Evolutionary conservation across 768 basidiomycete species (phyloP).

Genomic region (Russula emetica): DNA sequence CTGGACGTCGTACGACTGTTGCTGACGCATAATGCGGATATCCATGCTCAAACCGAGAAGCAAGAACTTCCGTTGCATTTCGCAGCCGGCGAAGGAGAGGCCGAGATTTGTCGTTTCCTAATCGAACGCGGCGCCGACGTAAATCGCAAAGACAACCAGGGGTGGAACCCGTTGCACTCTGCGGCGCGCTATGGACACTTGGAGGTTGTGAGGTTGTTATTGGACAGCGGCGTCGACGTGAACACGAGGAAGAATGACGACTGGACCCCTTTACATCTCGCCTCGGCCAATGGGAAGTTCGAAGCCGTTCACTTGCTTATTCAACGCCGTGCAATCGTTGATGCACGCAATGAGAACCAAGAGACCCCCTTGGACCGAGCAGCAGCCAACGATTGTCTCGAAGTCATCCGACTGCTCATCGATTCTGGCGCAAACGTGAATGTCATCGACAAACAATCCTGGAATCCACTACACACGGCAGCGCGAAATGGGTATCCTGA

Average conservation of each 20-base stretch:
- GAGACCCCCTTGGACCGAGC: constrained; percentile 13
- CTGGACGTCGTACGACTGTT: background rate
- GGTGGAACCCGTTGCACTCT: background rate
- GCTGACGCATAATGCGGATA: background rate
- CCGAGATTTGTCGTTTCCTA: background rate
- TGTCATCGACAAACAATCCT: background rate
- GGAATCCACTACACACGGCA: background rate
- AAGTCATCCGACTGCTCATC: background rate
- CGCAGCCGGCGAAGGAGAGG: background rate
- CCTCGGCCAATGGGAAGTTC: background rate
- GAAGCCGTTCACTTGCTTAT: background rate
- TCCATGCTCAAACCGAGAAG: background rate
- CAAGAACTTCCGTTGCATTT: background rate
- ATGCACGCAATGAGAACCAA: background rate
- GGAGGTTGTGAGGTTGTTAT: background rate
- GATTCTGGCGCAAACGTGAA: background rate
- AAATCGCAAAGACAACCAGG: background rate
- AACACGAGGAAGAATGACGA: constrained; percentile 1
- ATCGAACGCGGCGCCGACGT: background rate
- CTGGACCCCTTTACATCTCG: constrained; percentile 14
- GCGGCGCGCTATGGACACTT: background rate
- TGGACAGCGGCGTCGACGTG: background rate
- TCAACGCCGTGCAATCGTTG: background rate
- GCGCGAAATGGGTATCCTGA: background rate
- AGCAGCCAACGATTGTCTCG: background rate